A percentile compares a stretch with the other conserved stretches of the same genome.
Conservation (phyloP, 2,329 filamentous ascomycete genomes). For the Aspergillus sclerotialis region DNA sequence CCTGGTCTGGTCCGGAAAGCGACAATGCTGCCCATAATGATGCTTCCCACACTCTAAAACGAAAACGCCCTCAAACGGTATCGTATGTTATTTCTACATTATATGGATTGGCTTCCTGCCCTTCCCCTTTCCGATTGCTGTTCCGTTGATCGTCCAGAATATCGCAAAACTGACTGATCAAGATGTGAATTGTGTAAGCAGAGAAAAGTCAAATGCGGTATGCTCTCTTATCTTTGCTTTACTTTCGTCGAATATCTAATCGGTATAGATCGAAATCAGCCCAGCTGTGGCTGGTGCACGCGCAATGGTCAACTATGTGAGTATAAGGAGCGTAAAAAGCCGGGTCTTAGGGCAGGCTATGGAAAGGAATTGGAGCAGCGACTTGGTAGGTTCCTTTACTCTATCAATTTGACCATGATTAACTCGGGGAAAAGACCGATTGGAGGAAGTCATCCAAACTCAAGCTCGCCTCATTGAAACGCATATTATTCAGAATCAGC, state of each 20-base stretch:
- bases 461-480: constrained; percentile 62
- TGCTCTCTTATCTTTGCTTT: constrained; percentile 5
- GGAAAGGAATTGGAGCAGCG: constrained; percentile 67
- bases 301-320: constrained; percentile 61
- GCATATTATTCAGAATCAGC: constrained; percentile 38
- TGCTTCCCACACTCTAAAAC: constrained; percentile 24
- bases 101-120: not conserved
- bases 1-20: constrained; percentile 29
- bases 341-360: constrained; percentile 59
- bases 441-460: constrained; percentile 59
- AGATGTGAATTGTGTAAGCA: constrained; percentile 41
- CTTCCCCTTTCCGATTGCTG: too few species aligned
- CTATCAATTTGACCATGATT: not conserved
- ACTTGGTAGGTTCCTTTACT: constrained; percentile 35
- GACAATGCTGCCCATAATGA: constrained; percentile 23
- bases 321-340: constrained; percentile 65
- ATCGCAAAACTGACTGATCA: constrained; percentile 13
- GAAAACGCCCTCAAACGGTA: constrained; percentile 32
- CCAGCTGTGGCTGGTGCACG: constrained; percentile 64
- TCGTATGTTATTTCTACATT: constrained; percentile 23
- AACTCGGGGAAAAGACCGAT: constrained; percentile 43
- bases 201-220: constrained; percentile 42
- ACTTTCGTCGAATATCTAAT: constrained; percentile 3
- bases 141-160: constrained; percentile 1
- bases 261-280: constrained; percentile 44